A percentile compares a stretch with the other conserved stretches of the same genome.
phyloP scores from a whole-genome alignment of 1,139 yeast genomes.

The Pneumocystis carinii region DNA sequence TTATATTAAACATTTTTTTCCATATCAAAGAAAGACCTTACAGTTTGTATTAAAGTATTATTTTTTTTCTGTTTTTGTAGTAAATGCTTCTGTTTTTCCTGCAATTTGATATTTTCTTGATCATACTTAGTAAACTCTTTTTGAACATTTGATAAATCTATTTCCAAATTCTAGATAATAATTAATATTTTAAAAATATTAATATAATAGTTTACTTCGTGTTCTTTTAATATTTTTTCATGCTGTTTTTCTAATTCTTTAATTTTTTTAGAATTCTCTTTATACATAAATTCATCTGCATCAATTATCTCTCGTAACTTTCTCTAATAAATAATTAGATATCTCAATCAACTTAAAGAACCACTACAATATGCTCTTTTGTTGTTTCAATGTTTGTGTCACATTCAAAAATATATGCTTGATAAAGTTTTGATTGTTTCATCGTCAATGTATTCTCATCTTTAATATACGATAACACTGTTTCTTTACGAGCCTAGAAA shows the following conservation, averaged over 20 bases:
- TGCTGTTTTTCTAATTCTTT: constrained; percentile 10
- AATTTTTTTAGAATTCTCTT: constrained; percentile 13
- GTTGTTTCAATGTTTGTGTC: not conserved
- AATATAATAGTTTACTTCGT: not conserved
- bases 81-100: constrained; percentile 56
- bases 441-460: constrained; percentile 48
- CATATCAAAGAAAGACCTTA: constrained; percentile 16
- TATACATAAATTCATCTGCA: constrained; percentile 15
- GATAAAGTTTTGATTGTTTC: constrained; percentile 43
- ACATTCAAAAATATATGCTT: constrained; percentile 35
- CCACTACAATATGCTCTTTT: constrained; percentile 24
- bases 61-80: constrained; percentile 47
- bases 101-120: constrained; percentile 45
- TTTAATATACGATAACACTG: constrained; percentile 50
- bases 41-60: constrained; percentile 32
- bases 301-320: constrained; percentile 25
- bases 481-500: not conserved
- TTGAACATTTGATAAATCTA: constrained; percentile 4
- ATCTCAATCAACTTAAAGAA: constrained; percentile 34
- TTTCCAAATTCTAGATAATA: constrained; percentile 6
- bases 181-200: not conserved
- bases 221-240: not conserved
- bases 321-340: constrained; percentile 30
- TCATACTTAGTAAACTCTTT: constrained; percentile 22
- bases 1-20: not conserved